Evolutionary conservation across 75 land plant genomes (phyloP).

Genomic region (Picea sitchensis): DNA sequence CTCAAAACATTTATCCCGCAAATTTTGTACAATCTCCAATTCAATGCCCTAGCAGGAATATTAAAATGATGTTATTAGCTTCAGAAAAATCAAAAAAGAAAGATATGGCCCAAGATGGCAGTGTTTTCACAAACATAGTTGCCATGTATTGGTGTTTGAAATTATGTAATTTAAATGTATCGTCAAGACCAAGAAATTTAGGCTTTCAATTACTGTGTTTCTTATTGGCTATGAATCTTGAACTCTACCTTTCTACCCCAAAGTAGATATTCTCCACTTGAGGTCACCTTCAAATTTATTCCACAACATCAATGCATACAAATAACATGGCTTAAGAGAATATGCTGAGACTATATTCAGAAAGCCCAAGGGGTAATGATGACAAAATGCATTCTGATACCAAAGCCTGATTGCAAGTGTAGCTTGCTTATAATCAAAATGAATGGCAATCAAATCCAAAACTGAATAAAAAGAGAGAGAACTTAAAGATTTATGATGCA

Average conservation of each 20-base stretch:
- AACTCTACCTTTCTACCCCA: no score
- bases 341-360: no score
- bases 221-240: no score
- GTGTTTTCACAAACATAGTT: conserved; percentile 1
- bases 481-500: no score
- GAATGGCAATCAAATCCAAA: not conserved
- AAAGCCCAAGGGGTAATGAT: no score
- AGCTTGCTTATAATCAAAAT: not conserved
- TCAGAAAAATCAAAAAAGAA: not conserved
- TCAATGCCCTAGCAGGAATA: conserved; percentile 44
- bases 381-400: not conserved
- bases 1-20: conserved; percentile 63
- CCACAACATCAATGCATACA: no score
- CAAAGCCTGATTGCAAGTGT: not conserved
- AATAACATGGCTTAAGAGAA: no score
- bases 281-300: no score
- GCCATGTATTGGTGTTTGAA: no score
- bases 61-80: not conserved
- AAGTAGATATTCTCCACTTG: no score
- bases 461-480: not conserved
- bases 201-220: no score
- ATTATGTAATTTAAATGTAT: not conserved
- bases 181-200: no score
- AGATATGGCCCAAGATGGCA: not conserved
- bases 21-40: conserved; percentile 69